Evolutionary conservation across 2,329 filamentous ascomycete genomes (phyloP).

Genomic region (Fusarium duplospermum): DNA sequence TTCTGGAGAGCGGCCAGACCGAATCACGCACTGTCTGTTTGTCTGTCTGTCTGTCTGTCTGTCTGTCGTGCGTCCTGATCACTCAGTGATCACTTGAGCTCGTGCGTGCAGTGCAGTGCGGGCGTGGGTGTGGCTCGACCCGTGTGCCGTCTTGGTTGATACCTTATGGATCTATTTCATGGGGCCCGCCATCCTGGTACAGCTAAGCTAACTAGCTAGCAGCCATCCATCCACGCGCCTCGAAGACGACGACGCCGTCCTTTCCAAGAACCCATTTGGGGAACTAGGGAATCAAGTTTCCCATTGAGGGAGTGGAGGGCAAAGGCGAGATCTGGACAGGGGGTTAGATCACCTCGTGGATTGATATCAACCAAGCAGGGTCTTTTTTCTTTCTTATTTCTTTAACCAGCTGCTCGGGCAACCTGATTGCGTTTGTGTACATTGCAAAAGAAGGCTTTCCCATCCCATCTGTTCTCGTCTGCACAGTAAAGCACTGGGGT

Average conservation of each 20-base stretch:
- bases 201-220: not conserved
- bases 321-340: not conserved
- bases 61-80: slow-evolving; percentile 22
- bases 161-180: not conserved
- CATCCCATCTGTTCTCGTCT: not conserved
- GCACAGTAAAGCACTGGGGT: slow-evolving; percentile 1
- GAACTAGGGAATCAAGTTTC: slow-evolving; percentile 7
- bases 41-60: slow-evolving; percentile 4
- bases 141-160: slow-evolving; percentile 1
- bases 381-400: not conserved
- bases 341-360: not conserved
- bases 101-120: not conserved
- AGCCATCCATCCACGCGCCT: not conserved
- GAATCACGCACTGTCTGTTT: slow-evolving; percentile 27
- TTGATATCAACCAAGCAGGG: not conserved
- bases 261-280: not conserved
- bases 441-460: not conserved
- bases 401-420: not conserved
- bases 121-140: slow-evolving; percentile 27
- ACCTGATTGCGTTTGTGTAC: slow-evolving; percentile 2
- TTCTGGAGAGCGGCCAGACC: slow-evolving; percentile 18
- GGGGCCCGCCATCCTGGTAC: slow-evolving; percentile 5
- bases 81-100: slow-evolving; percentile 15
- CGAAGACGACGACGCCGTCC: not conserved
- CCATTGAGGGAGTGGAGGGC: not conserved